phyloP scores from a whole-genome alignment of 2,329 filamentous ascomycete genomes.

The Alternaria alternata region DNA sequence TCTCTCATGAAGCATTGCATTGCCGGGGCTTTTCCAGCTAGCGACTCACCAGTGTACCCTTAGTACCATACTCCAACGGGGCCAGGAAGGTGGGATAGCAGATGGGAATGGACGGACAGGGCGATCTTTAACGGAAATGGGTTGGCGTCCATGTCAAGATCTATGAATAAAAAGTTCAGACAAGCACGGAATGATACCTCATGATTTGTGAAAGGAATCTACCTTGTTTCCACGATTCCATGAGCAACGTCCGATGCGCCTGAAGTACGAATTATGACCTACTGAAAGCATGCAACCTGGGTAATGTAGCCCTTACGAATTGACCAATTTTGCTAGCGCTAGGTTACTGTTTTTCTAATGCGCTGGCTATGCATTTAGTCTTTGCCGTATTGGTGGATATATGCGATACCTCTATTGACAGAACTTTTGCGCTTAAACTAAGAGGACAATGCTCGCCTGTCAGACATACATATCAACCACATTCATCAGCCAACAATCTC shows the following conservation, averaged over 20 bases:
- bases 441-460: background rate
- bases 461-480: background rate
- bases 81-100: slow-evolving; percentile 43
- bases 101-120: slow-evolving; percentile 41
- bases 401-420: background rate
- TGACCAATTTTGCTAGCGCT: background rate
- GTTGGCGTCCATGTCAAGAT: slow-evolving; percentile 53
- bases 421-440: slow-evolving; percentile 6
- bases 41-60: slow-evolving; percentile 52
- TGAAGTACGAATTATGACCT: background rate
- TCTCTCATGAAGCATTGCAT: slow-evolving; percentile 54
- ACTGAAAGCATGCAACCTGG: background rate
- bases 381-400: background rate
- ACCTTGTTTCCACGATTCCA: background rate
- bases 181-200: slow-evolving; percentile 29
- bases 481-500: background rate
- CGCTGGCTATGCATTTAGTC: background rate
- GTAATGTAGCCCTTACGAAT: background rate
- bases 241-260: slow-evolving; percentile 2
- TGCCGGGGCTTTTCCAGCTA: slow-evolving; percentile 51
- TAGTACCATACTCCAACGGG: slow-evolving; percentile 47
- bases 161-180: slow-evolving; percentile 53
- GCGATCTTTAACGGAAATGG: slow-evolving; percentile 51
- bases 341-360: background rate
- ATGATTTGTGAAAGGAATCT: slow-evolving; percentile 23